A percentile compares a stretch with the other conserved stretches of the same genome.
These are phyloP conservation scores for Neurospora intermedia DNA, from an alignment of 495 filamentous ascomycete species.

Conservation along the genomic window DNA sequence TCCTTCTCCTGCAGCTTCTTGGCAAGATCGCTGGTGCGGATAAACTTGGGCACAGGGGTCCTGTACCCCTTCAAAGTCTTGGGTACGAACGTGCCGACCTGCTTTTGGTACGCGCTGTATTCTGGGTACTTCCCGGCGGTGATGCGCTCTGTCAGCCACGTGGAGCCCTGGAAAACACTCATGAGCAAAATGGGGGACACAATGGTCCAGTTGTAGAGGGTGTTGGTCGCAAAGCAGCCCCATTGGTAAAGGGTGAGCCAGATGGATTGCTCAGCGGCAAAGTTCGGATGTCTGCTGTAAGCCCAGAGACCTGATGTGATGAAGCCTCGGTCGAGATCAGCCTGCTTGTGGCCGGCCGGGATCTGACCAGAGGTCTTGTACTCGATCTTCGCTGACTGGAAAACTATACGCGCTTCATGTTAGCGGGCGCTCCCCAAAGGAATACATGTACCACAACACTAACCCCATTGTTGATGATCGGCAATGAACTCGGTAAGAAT, in stretches of 20 bases:
- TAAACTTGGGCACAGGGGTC: constrained; percentile 27
- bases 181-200: constrained; percentile 61
- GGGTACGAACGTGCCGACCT: constrained; percentile 75
- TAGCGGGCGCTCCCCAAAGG: constrained; percentile 9
- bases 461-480: constrained; percentile 90
- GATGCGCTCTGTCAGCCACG: constrained; percentile 75
- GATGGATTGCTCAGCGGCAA: constrained; percentile 81
- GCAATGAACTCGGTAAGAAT: constrained; percentile 69
- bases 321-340: constrained; percentile 88
- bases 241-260: constrained; percentile 85
- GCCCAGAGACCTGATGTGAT: constrained; percentile 76
- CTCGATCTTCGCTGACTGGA: constrained; percentile 65
- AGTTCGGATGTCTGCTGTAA: constrained; percentile 86
- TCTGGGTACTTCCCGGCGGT: constrained; percentile 75
- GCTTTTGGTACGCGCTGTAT: constrained; percentile 73
- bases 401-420: constrained; percentile 36
- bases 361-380: constrained; percentile 67
- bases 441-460: constrained; percentile 7
- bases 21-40: constrained; percentile 36
- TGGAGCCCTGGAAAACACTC: constrained; percentile 78
- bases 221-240: constrained; percentile 62
- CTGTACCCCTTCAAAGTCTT: constrained; percentile 30
- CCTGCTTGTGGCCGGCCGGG: constrained; percentile 46
- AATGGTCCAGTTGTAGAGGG: constrained; percentile 66
- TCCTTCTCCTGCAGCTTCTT: constrained; percentile 21